These are phyloP conservation scores for Salix exigua DNA, from an alignment of 345 rosid genomes.

Conservation along the genomic window DNA sequence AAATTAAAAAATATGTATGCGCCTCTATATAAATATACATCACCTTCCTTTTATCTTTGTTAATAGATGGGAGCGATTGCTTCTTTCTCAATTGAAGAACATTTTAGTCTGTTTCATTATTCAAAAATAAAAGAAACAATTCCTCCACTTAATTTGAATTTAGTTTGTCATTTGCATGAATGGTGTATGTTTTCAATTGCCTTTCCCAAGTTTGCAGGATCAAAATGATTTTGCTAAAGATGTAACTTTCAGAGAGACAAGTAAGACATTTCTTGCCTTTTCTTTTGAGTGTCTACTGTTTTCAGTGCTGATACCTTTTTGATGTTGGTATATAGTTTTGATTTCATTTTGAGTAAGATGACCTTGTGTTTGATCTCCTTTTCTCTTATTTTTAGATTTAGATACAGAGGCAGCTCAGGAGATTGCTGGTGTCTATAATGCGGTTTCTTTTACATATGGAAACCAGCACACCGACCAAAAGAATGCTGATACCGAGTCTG, in stretches of 20 bases:
- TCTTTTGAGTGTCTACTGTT: constrained; percentile 13
- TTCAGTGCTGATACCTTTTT: neutral
- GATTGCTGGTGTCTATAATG: constrained; percentile 40
- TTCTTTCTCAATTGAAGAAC: too few species aligned
- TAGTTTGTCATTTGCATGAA: constrained; percentile 12
- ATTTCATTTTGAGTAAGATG: neutral
- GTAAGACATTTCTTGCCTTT: constrained; percentile 47
- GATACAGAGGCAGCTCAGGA: constrained; percentile 38
- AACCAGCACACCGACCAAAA: constrained; percentile 36
- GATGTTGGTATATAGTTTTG: neutral
- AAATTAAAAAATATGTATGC: too few species aligned
- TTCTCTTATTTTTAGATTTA: constrained; percentile 37
- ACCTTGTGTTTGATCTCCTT: constrained; percentile 3
- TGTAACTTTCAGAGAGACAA: constrained; percentile 48
- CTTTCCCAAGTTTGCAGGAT: constrained; percentile 57
- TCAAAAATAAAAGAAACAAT: too few species aligned
- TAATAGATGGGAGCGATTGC: too few species aligned
- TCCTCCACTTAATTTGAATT: too few species aligned
- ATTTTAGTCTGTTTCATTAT: too few species aligned
- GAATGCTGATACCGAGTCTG: constrained; percentile 43
- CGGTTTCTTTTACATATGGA: constrained; percentile 78
- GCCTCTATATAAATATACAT: too few species aligned
- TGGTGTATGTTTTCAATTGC: constrained; percentile 28
- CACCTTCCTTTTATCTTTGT: too few species aligned
- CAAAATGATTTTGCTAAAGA: constrained; percentile 45